These are phyloP conservation scores for Suillus cothurnatus DNA, from an alignment of 768 basidiomycete species.

Conservation along the genomic window DNA sequence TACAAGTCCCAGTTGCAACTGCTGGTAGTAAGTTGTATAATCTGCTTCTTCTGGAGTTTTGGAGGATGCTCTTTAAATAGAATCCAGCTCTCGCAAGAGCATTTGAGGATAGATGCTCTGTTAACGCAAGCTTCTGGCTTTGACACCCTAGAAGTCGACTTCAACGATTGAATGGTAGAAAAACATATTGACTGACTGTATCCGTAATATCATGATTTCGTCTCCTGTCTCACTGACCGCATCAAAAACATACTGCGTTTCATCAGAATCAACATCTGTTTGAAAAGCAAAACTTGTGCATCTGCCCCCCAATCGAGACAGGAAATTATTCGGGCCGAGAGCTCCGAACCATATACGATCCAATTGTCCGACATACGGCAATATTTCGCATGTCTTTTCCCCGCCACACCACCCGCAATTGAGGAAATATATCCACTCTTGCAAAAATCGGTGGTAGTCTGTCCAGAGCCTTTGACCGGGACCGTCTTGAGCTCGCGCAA, in stretches of 20 bases:
- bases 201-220: background rate
- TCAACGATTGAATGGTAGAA: no score
- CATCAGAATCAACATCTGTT: background rate
- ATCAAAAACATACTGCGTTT: background rate
- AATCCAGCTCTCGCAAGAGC: no score
- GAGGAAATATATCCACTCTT: constrained; percentile 1
- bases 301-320: background rate
- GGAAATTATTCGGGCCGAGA: background rate
- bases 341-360: constrained; percentile 1
- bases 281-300: background rate
- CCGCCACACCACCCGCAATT: background rate
- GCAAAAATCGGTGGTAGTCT: background rate
- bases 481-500: background rate
- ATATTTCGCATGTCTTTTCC: background rate
- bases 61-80: no score
- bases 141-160: no score
- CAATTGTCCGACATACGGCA: background rate
- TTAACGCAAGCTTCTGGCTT: no score
- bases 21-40: no score
- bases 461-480: background rate
- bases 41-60: no score
- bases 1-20: background rate
- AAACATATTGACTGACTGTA: background rate
- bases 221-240: background rate
- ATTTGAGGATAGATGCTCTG: no score